phyloP scores from a whole-genome alignment of 768 basidiomycete species.

The Austroboletus festivus region DNA sequence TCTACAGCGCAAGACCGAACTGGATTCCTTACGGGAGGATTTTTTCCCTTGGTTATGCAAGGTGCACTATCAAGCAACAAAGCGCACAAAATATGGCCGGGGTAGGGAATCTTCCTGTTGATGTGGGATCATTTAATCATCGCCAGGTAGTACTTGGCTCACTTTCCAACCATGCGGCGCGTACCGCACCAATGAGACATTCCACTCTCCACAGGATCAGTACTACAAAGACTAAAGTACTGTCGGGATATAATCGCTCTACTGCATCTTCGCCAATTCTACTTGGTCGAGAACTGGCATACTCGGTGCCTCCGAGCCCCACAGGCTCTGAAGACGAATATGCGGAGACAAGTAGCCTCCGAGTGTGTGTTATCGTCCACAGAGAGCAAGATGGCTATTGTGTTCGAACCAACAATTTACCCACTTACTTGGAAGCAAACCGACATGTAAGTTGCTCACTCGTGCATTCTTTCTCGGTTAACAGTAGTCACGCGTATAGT shows the following conservation, averaged over 20 bases:
- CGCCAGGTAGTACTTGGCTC: slow-evolving; percentile 43
- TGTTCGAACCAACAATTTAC: slow-evolving; percentile 72
- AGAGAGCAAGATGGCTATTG: slow-evolving; percentile 51
- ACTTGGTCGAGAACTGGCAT: slow-evolving; percentile 27
- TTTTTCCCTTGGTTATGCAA: slow-evolving; percentile 93
- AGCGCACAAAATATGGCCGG: slow-evolving; percentile 55
- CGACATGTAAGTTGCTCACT: slow-evolving; percentile 52
- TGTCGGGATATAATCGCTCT: slow-evolving; percentile 1
- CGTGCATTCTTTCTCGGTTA: slow-evolving; percentile 14
- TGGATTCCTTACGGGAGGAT: slow-evolving; percentile 85
- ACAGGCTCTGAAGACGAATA: slow-evolving; percentile 37
- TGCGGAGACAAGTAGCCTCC: slow-evolving; percentile 44
- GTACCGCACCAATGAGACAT: slow-evolving; percentile 45
- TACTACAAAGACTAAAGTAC: slow-evolving; percentile 16
- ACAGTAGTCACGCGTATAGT: slow-evolving; percentile 36
- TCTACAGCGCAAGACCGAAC: slow-evolving; percentile 60
- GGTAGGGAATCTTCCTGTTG: slow-evolving; percentile 35
- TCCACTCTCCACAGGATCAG: slow-evolving; percentile 45
- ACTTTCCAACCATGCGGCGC: slow-evolving; percentile 42
- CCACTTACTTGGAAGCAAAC: slow-evolving; percentile 77
- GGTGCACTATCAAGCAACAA: slow-evolving; percentile 67
- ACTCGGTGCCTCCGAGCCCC: slow-evolving; percentile 47
- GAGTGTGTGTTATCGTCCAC: slow-evolving; percentile 65
- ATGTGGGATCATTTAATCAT: neutral
- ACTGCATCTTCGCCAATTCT: slow-evolving; percentile 18